Evolutionary conservation across 768 basidiomycete species (phyloP), one percentile per base, ranked within the genome.

Genomic region (Naganishia vishniacii): DNA sequence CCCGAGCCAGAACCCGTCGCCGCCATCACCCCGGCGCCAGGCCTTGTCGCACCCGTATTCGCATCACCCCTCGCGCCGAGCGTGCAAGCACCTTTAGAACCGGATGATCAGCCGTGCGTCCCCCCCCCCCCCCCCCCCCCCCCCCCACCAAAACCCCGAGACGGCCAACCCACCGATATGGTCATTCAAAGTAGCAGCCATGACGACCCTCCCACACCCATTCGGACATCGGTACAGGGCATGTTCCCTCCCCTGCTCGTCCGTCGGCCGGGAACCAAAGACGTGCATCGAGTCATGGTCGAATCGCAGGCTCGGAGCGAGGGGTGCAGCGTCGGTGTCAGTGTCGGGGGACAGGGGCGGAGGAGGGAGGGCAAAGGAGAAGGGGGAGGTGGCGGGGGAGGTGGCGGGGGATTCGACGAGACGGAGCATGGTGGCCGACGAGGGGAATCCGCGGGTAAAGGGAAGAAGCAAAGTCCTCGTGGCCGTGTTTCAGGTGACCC

Each of bases 111-210:
- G 48, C n/a, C 45, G 7, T 20, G 37, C 8, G 37, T 8, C 16
- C 37, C 37, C 37, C 16, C 16, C 9, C 8, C 37, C 37, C 37
- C 16, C 37, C 37, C 16, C 8, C 16, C 16, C n/a, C n/a, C n/a
- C n/a, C n/a, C n/a, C n/a, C n/a, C n/a, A n/a, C n/a, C n/a, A n/a
- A n/a, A n/a, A n/a, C n/a, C n/a, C n/a, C n/a, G n/a, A n/a, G n/a
- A n/a, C n/a, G n/a, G n/a, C n/a, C n/a, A n/a, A 59, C 56, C 37
- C 37, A 59, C 56, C 37, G 26, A 40, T 25, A 59, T 59, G 56
- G 37, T 13, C 40, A 2, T 34, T 25, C 37, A 59, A 26, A 23
- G 23, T 23, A 18, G n/a, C 23, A 13, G 37, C 56, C 56, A 59
- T 59, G 12, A 59, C 37, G 2, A 59, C 26, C 42, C 56, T 40